phyloP scores from a whole-genome alignment of 192 early-diverging fungal genomes.

The Globomyces pollinis-pini region DNA sequence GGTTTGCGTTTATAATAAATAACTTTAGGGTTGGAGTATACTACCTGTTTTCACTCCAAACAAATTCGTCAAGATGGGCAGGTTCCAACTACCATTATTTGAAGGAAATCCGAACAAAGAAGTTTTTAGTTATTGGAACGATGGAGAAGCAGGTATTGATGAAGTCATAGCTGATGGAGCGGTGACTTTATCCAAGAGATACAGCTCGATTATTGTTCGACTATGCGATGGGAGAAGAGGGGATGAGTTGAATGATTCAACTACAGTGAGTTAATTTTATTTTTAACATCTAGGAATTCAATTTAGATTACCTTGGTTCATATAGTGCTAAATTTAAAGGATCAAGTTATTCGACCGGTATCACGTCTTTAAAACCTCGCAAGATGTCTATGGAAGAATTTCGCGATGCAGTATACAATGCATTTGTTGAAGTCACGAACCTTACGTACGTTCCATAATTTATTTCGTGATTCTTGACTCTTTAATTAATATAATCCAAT shows the following conservation, averaged over 20 bases:
- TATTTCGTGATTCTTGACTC: too few relatives aligned
- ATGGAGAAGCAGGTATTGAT: not conserved
- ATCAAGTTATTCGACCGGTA: not conserved
- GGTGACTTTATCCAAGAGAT: not conserved
- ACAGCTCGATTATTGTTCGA: slow-evolving; percentile 1
- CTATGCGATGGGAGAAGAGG: not conserved
- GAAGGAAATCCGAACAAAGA: not conserved
- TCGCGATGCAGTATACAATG: not conserved
- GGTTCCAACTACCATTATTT: not conserved
- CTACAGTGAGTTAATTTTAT: not conserved
- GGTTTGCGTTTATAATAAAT: too few relatives aligned
- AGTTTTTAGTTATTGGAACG: not conserved
- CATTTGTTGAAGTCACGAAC: not conserved
- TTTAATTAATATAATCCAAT: too few relatives aligned
- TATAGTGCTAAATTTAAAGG: not conserved
- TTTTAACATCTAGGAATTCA: not conserved
- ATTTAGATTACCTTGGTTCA: not conserved
- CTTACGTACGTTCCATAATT: not conserved
- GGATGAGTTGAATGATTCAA: not conserved
- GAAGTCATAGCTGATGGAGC: not conserved
- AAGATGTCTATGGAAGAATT: not conserved
- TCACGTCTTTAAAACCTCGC: not conserved
- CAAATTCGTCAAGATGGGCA: not conserved
- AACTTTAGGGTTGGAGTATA: slow-evolving; percentile 3
- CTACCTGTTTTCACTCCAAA: not conserved